These are phyloP conservation scores for Aspergillus pseudoglaucus DNA, from an alignment of 2,329 filamentous ascomycete species.

Conservation along the genomic window DNA sequence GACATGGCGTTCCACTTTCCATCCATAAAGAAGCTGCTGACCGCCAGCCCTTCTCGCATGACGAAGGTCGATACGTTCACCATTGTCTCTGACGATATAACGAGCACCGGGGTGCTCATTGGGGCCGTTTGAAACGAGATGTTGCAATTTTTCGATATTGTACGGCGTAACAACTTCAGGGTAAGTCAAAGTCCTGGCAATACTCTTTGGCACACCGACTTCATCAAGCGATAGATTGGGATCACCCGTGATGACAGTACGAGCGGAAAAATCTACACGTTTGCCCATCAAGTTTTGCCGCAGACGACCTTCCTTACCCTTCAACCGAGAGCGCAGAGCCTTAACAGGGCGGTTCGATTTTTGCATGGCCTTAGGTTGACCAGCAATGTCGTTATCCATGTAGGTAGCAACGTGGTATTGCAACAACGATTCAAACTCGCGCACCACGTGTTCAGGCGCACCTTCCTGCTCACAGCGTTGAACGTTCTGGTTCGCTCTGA, in stretches of 20 bases:
- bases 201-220: conserved; percentile 91
- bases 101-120: conserved; percentile 93
- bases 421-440: conserved; percentile 83
- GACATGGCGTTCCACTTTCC: conserved; percentile 97
- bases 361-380: conserved; percentile 86
- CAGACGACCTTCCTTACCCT: conserved; percentile 97
- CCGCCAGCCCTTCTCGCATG: conserved; percentile 78
- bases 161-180: conserved; percentile 96
- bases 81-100: conserved; percentile 90
- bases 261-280: conserved; percentile 97
- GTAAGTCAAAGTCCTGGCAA: conserved; percentile 88
- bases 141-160: conserved; percentile 89
- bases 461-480: conserved; percentile 85
- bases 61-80: conserved; percentile 87
- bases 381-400: conserved; percentile 99
- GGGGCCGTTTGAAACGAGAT: conserved; percentile 85
- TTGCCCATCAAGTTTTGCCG: conserved; percentile 99
- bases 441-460: conserved; percentile 81
- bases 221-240: conserved; percentile 94
- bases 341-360: conserved; percentile 97
- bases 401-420: conserved; percentile 99
- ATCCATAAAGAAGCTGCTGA: conserved; percentile 87
- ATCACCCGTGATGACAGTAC: conserved; percentile 98
- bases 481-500: conserved; percentile 93
- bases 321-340: conserved; percentile 90